phyloP scores from a whole-genome alignment of 2,329 filamentous ascomycete species.

The Hypoxylon sp. region DNA sequence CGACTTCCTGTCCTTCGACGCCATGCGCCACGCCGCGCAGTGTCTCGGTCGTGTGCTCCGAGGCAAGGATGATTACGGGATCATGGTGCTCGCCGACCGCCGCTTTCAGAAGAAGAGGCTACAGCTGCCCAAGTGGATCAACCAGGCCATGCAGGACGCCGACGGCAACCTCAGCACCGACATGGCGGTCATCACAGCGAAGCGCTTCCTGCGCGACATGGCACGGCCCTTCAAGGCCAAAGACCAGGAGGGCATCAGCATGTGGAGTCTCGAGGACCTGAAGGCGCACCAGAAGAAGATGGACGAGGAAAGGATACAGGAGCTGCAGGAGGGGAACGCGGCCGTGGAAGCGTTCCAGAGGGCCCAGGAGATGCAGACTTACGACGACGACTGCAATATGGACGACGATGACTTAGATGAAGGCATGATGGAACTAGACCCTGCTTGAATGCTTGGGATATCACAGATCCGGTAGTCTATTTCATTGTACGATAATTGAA shows the following conservation, averaged over 20 bases:
- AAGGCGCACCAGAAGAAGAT: constrained; percentile 78
- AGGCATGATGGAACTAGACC: constrained; percentile 60
- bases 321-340: constrained; percentile 61
- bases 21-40: constrained; percentile 98
- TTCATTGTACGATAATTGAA: not conserved
- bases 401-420: constrained; percentile 62
- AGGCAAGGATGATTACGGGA: constrained; percentile 98
- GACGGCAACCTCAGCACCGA: constrained; percentile 93
- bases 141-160: constrained; percentile 81
- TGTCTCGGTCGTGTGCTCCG: constrained; percentile 93
- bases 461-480: not conserved
- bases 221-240: constrained; percentile 84
- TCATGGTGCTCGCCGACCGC: constrained; percentile 97
- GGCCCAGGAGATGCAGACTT: constrained; percentile 38
- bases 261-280: constrained; percentile 85
- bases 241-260: constrained; percentile 91
- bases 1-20: constrained; percentile 97
- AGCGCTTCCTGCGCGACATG: constrained; percentile 90
- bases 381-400: constrained; percentile 57
- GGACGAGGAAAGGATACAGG: constrained; percentile 71
- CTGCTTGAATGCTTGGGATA: constrained; percentile 9
- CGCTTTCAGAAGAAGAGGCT: constrained; percentile 90
- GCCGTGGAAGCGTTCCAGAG: constrained; percentile 40
- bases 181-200: constrained; percentile 88
- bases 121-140: constrained; percentile 97